A percentile compares a stretch with the other conserved stretches of the same genome.
Evolutionary conservation across 2,329 filamentous ascomycete species (phyloP).

Genomic region (Domatiomyces globalis): DNA sequence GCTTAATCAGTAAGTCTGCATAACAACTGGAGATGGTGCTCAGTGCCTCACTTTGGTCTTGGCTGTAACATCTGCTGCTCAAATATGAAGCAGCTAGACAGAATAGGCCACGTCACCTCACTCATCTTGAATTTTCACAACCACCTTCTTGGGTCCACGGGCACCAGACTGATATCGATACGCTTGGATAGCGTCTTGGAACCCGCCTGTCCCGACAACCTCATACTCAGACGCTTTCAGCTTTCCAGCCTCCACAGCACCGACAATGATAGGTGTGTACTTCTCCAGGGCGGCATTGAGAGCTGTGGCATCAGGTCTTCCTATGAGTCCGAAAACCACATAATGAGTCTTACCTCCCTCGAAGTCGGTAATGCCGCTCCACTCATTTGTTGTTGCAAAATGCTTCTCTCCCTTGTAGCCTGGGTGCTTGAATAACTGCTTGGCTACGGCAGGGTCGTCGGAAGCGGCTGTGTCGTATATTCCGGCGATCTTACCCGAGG

Average conservation of each 20-base stretch:
- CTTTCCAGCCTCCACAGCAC: constrained; percentile 12
- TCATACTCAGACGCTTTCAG: constrained; percentile 15
- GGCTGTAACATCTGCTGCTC: too few species aligned
- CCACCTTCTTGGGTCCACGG: constrained; percentile 16
- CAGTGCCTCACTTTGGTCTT: not conserved
- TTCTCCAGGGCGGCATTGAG: constrained; percentile 14
- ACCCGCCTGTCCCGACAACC: constrained; percentile 14
- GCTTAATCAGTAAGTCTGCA: too few species aligned
- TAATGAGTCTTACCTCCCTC: constrained; percentile 16
- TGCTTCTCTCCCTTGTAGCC: constrained; percentile 10
- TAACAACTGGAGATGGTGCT: too few species aligned
- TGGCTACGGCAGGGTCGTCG: constrained; percentile 19
- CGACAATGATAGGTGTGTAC: constrained; percentile 16
- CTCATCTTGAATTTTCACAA: constrained; percentile 17
- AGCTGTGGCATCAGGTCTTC: constrained; percentile 13
- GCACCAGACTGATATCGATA: constrained; percentile 16
- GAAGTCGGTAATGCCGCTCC: constrained; percentile 14
- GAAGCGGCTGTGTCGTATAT: constrained; percentile 23
- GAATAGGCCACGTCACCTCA: not conserved
- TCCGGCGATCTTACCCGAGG: constrained; percentile 18
- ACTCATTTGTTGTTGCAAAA: constrained; percentile 19
- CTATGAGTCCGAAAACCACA: constrained; percentile 11
- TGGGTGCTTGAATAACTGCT: constrained; percentile 15
- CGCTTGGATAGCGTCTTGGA: constrained; percentile 17
- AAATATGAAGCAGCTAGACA: too few species aligned